Percentiles rank a stretch among this genome's conserved stretches.
Evolutionary conservation across 768 basidiomycete species (phyloP).

Genomic region (Leccinum imitatum): DNA sequence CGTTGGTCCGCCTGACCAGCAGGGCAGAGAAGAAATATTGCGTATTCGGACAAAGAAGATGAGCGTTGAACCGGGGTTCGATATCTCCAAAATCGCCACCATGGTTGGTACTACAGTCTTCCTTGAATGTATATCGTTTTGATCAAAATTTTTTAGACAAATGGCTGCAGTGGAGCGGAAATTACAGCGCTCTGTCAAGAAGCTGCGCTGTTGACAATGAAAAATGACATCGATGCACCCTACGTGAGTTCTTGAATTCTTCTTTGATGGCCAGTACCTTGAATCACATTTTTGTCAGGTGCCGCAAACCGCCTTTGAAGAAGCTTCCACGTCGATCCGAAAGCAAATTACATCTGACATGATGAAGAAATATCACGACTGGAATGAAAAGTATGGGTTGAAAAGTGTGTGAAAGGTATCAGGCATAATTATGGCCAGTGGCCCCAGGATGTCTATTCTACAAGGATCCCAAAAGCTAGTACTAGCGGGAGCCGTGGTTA

Average conservation of each 20-base stretch:
- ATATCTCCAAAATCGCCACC: conserved; percentile 64
- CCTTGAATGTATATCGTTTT: background rate
- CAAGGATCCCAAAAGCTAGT: background rate
- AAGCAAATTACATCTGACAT: conserved; percentile 84
- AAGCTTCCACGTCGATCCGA: conserved; percentile 70
- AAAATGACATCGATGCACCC: conserved; percentile 73
- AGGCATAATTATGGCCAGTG: background rate
- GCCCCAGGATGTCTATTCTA: background rate
- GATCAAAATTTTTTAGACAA: conserved; percentile 53
- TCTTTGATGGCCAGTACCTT: background rate
- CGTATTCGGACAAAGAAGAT: conserved; percentile 74
- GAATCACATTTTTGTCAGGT: conserved; percentile 49
- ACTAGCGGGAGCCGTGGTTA: background rate
- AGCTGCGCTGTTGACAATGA: conserved; percentile 92
- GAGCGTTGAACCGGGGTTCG: conserved; percentile 71
- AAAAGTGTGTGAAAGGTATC: conserved; percentile 10
- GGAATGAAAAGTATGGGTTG: conserved; percentile 48
- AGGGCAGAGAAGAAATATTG: conserved; percentile 82
- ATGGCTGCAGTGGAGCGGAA: conserved; percentile 96
- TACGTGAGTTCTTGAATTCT: conserved; percentile 49
- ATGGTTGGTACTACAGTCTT: conserved; percentile 46
- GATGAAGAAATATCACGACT: conserved; percentile 66
- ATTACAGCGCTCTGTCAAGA: conserved; percentile 92
- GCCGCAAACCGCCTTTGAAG: conserved; percentile 65
- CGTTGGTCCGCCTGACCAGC: conserved; percentile 86